phyloP scores from a whole-genome alignment of 2,329 filamentous ascomycete species.

The Lachnellula occidentalis region DNA sequence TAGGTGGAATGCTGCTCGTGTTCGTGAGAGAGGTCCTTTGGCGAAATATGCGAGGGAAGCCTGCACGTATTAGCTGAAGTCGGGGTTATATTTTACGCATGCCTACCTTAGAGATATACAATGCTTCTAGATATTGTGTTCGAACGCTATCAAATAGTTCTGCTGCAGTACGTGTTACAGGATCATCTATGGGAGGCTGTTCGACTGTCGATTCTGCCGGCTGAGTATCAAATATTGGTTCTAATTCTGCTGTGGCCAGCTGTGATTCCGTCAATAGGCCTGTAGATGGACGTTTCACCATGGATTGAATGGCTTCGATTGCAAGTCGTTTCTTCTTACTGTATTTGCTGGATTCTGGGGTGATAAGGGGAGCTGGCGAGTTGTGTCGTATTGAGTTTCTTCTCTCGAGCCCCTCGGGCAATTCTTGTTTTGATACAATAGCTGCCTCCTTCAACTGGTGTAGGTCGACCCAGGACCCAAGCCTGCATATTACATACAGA shows the following conservation, averaged over 20 bases:
- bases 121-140: slow-evolving; percentile 51
- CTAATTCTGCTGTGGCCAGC: slow-evolving; percentile 2
- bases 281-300: slow-evolving; percentile 45
- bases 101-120: slow-evolving; percentile 59
- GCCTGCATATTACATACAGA: slow-evolving; percentile 62
- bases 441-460: slow-evolving; percentile 46
- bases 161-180: slow-evolving; percentile 35
- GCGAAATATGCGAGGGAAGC: slow-evolving; percentile 78
- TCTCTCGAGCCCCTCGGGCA: slow-evolving; percentile 26
- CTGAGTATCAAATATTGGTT: slow-evolving; percentile 6
- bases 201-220: background rate
- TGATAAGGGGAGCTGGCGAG: slow-evolving; percentile 2
- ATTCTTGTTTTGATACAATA: slow-evolving; percentile 38
- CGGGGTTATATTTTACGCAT: slow-evolving; percentile 28
- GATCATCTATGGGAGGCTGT: slow-evolving; percentile 3
- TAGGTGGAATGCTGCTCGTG: slow-evolving; percentile 63
- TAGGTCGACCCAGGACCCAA: slow-evolving; percentile 62
- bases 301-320: slow-evolving; percentile 58
- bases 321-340: slow-evolving; percentile 50
- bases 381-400: background rate
- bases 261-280: slow-evolving; percentile 16
- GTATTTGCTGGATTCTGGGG: slow-evolving; percentile 23
- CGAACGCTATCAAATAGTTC: slow-evolving; percentile 54
- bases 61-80: slow-evolving; percentile 43
- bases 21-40: slow-evolving; percentile 73